These are phyloP conservation scores for Aspergillus melleus DNA, from an alignment of 2,329 filamentous ascomycete genomes.

Conservation along the genomic window DNA sequence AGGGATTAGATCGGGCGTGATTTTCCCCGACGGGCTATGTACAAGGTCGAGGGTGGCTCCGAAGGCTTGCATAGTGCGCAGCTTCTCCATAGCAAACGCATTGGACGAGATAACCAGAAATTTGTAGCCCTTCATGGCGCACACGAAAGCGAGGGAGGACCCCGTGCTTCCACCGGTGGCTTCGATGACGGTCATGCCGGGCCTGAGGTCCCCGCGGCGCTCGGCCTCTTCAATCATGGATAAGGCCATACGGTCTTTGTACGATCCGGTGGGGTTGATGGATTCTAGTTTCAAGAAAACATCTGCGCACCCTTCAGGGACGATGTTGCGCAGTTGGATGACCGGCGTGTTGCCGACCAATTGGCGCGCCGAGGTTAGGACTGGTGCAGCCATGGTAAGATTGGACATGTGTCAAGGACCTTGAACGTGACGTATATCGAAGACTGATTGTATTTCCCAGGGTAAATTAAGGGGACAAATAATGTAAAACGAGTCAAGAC, in stretches of 20 bases:
- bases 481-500: too few species aligned
- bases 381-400: too few species aligned
- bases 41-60: conserved; percentile 15
- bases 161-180: conserved; percentile 85
- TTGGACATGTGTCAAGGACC: too few species aligned
- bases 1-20: conserved; percentile 10
- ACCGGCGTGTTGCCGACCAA: conserved; percentile 81
- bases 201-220: conserved; percentile 80
- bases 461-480: too few species aligned
- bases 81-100: conserved; percentile 12
- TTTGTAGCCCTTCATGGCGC: conserved; percentile 13
- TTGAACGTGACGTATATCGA: too few species aligned
- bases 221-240: conserved; percentile 93
- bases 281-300: conserved; percentile 82
- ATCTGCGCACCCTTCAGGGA: conserved; percentile 78
- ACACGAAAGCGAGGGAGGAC: conserved; percentile 16
- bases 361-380: too few species aligned
- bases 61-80: conserved; percentile 11
- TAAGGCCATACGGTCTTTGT: conserved; percentile 86
- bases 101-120: conserved; percentile 14
- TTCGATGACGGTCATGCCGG: conserved; percentile 88
- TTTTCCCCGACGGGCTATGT: conserved; percentile 5
- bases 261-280: conserved; percentile 81
- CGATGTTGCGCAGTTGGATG: conserved; percentile 75
- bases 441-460: too few species aligned